A percentile compares a stretch with the other conserved stretches of the same genome.
Evolutionary conservation across 768 basidiomycete genomes (phyloP).

Genomic region (Mycena rebaudengoi): DNA sequence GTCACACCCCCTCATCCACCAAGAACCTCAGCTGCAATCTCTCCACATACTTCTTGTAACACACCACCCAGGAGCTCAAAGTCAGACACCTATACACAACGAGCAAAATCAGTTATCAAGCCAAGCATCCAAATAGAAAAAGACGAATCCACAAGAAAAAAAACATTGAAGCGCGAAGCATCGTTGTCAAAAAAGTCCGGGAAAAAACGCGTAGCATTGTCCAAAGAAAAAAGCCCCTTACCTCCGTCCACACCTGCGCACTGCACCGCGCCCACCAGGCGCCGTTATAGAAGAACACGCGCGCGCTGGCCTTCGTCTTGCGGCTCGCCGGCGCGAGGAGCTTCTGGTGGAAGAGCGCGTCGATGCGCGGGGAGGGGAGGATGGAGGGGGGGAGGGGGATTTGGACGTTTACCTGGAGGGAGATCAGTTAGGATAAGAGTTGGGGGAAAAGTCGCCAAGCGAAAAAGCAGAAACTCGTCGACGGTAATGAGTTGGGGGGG

Average conservation of each 20-base stretch:
- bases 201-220: too few species aligned
- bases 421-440: background rate
- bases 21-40: too few species aligned
- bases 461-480: too few species aligned
- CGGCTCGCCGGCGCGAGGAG: conserved; percentile 40
- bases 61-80: conserved; percentile 23
- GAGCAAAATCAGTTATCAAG: background rate
- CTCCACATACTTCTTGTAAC: conserved; percentile 17
- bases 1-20: too few species aligned
- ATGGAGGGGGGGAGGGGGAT: conserved; percentile 41
- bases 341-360: conserved; percentile 35
- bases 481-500: too few species aligned
- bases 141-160: too few species aligned
- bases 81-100: conserved; percentile 10
- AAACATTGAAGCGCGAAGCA: too few species aligned
- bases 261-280: conserved; percentile 51
- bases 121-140: too few species aligned
- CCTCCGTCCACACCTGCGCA: conserved; percentile 44
- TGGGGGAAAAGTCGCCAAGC: too few species aligned
- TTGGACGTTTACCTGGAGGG: conserved; percentile 43
- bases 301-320: conserved; percentile 19
- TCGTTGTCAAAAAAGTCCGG: too few species aligned
- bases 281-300: conserved; percentile 43
- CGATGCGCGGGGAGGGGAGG: conserved; percentile 26
- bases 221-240: background rate